Conservation (phyloP, 208 protist genomes). For the Acanthamoeba rhysodes region DNA sequence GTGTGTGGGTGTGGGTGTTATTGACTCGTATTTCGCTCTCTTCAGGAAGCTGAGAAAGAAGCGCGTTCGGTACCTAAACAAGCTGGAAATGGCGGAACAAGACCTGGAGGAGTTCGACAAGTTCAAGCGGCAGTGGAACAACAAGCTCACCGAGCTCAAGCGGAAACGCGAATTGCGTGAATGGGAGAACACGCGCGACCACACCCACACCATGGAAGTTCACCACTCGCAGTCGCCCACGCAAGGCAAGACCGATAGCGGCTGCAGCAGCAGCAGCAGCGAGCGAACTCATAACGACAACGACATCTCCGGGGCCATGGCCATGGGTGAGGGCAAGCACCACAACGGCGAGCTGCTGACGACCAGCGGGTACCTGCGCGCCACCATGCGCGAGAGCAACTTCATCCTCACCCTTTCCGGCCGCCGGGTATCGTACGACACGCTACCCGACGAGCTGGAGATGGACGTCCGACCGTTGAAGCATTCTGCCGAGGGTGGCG, state of each 20-base stretch:
- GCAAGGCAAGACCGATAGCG: not conserved
- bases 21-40: not conserved
- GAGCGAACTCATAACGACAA: not conserved
- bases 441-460: not conserved
- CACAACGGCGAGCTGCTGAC: constrained; percentile 2
- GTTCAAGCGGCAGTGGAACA: constrained; percentile 40
- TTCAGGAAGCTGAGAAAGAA: constrained; percentile 23
- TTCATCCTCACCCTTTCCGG: constrained; percentile 54
- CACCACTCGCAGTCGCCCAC: not conserved
- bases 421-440: not conserved
- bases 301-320: not conserved
- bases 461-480: not conserved
- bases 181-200: constrained; percentile 18
- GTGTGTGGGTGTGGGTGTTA: not conserved
- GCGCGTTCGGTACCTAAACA: not conserved
- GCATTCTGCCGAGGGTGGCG: too few relatives aligned
- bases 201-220: not conserved
- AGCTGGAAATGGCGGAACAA: constrained; percentile 56
- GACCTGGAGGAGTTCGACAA: constrained; percentile 50
- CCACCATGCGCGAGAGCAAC: constrained; percentile 33
- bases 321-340: not conserved
- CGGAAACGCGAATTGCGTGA: not conserved
- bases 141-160: constrained; percentile 20
- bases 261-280: not conserved
- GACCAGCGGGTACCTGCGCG: not conserved